Evolutionary conservation across 441 rosid species (phyloP), one percentile per base, ranked within the genome.

Genomic region (Flueggea neowawraea): DNA sequence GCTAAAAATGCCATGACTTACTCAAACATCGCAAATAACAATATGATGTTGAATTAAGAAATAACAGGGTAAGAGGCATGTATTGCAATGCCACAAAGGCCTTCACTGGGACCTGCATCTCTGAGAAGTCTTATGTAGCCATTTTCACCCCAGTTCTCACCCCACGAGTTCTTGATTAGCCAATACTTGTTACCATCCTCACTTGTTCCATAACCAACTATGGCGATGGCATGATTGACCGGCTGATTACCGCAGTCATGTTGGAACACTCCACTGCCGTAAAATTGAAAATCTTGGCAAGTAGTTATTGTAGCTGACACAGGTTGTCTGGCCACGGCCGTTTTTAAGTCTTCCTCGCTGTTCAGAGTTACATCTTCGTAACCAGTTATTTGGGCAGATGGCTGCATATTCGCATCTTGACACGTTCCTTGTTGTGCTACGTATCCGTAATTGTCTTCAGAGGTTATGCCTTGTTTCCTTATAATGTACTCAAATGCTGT

Each of bases 51-150:
- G 28, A 22, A 22, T 22, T 22, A 22, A 22, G 28, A 22, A 22
- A 22, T 22, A 22, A 22, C 28, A 22, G 28, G 28, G 64, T 88
- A 88, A 48, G 96, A 85, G 75, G 94, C 84, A 16, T 76, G 71
- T 91, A 86, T 83, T 0, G 97, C 88, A 48, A 85, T 86, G 15
- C 96, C 96, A 13, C 97, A 87, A 6, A 82, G 84, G 12, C 96
- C 90, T 67, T 78, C 83, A 54, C 63, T 59, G 17, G 69, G 84
- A 3, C 73, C 55, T 47, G 85, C 51, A 17, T 88, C 88, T 12
- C 94, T 87, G 61, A 80, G 72, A 78, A 88, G 84, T 72, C 96
- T 85, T n/a, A 85, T 67, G 48, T 87, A 85, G 65, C 84, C 28
- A 22, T 22, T 22, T 22, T 22, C 28, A 1, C 28, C 28, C 28